Conservation (phyloP, 306 rosid species). For the Vigna nakashimae region DNA sequence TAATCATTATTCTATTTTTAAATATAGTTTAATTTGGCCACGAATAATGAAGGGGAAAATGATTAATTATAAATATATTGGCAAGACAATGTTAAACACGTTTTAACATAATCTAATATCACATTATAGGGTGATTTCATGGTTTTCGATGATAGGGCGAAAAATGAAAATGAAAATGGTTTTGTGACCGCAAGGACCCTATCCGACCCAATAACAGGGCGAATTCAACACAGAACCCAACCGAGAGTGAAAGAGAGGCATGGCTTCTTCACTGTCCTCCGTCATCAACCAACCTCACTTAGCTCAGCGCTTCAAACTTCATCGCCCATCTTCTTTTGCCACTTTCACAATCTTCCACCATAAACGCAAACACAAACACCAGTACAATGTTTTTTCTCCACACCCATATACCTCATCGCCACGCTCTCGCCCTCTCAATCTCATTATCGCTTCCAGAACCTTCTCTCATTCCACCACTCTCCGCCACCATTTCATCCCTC, state of each 20-base stretch:
- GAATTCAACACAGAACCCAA: not conserved
- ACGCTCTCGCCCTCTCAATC: conserved; percentile 35
- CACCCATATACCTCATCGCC: conserved; percentile 32
- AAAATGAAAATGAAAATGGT: not conserved
- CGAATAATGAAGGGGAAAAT: too few relatives aligned
- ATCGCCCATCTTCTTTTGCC: conserved; percentile 48
- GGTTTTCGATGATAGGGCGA: not conserved
- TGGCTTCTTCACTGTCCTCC: conserved; percentile 72
- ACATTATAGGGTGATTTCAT: not conserved
- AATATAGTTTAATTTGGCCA: too few relatives aligned
- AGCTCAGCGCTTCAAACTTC: conserved; percentile 58
- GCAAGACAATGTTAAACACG: too few relatives aligned
- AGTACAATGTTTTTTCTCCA: conserved; percentile 28
- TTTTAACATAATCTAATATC: too few relatives aligned
- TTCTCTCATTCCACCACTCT: conserved; percentile 56
- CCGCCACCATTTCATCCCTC: conserved; percentile 55
- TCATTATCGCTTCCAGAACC: conserved; percentile 37
- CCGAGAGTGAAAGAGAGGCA: conserved; percentile 27
- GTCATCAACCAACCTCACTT: conserved; percentile 62
- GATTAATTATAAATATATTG: too few relatives aligned
- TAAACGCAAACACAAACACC: conserved; percentile 30
- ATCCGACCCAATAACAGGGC: conserved; percentile 30
- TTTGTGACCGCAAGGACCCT: conserved; percentile 45
- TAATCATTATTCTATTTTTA: too few relatives aligned
- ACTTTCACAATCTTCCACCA: conserved; percentile 45